Percentiles rank a stretch among this genome's conserved stretches.
These are phyloP conservation scores for Oryza nivara DNA, from an alignment of 176 grass and related monocot species.

Conservation along the genomic window DNA sequence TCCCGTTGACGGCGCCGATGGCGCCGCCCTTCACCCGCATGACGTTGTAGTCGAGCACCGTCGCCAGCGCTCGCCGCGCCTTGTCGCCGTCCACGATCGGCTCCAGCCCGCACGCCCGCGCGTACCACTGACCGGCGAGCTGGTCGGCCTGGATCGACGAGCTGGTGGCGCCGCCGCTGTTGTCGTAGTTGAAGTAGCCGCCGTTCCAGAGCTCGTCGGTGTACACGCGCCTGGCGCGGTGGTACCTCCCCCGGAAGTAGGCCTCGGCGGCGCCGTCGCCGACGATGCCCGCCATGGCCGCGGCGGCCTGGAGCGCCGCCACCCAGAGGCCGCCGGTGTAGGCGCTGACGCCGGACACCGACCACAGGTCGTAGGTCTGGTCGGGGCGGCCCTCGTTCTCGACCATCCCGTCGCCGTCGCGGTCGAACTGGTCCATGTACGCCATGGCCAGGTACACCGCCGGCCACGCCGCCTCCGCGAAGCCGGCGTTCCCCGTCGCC, in stretches of 20 bases:
- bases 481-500: slow-evolving; percentile 53
- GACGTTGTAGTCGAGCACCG: slow-evolving; percentile 79
- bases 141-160: slow-evolving; percentile 80
- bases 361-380: slow-evolving; percentile 91
- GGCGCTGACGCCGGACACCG: slow-evolving; percentile 69
- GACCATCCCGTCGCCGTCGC: slow-evolving; percentile 79
- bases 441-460: slow-evolving; percentile 90
- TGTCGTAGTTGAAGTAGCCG: slow-evolving; percentile 81
- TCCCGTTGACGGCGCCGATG: slow-evolving; percentile 79
- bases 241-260: slow-evolving; percentile 49
- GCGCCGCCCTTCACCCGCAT: slow-evolving; percentile 61
- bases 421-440: slow-evolving; percentile 94
- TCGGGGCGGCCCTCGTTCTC: slow-evolving; percentile 85
- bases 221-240: slow-evolving; percentile 53
- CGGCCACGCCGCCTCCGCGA: slow-evolving; percentile 69
- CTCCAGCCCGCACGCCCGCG: slow-evolving; percentile 57
- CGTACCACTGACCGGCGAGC: slow-evolving; percentile 86
- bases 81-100: slow-evolving; percentile 62
- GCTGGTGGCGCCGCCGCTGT: slow-evolving; percentile 56
- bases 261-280: slow-evolving; percentile 59
- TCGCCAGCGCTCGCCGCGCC: slow-evolving; percentile 57
- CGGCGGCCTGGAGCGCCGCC: slow-evolving; percentile 70
- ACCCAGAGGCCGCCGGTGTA: slow-evolving; percentile 91
- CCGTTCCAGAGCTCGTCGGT: slow-evolving; percentile 71
- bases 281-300: slow-evolving; percentile 65